Evolutionary conservation across 805 yeast genomes (phyloP), one percentile per base, ranked within the genome.

Genomic region (Clavispora fructus): DNA sequence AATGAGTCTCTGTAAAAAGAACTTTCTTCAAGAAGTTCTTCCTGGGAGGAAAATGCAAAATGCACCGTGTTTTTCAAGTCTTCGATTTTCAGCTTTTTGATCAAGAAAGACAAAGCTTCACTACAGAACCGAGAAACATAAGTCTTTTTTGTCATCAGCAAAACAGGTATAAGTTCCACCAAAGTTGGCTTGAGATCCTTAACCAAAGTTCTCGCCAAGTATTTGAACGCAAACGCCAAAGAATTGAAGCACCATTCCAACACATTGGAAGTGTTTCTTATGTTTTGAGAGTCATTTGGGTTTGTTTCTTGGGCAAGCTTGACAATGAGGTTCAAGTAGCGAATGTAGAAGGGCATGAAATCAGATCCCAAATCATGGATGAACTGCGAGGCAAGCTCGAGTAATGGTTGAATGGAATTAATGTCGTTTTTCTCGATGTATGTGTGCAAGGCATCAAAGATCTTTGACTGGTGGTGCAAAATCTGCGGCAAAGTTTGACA

Each of bases 351-450:
- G 8, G 78, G 79, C 71, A 89, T 76, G 59, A 91, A 94, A 55
- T 92, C 98, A 2, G 92, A 84, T 9, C 97, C 97, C 51, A 92
- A 68, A 68, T 92, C 99, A 56, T 88, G 97, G 35, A 90, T 83
- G 56, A 94, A 85, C 58, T 90, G 95, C 0, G 96, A 79, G 23
- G 90, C 62, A 44, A 69, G 61, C 60, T 94, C 99, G 42, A 89
- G 64, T 27, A 88, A 60, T 4, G 98, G 92, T 62, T 90, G 94
- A 39, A 87, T 67, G 1, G 96, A 80, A 46, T 84, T 69, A 19
- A 74, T 73, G 60, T 94, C 96, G 50, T 82, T 79, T 32, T 70
- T 65, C 14, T 62, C 57, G 33, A 85, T 74, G 46, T 77, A 75
- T 9, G 52, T 52, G 27, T 65, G 60, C 32, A 94, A 66, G 5